These are phyloP conservation scores for Didymella arachidicola DNA, from an alignment of 2,329 filamentous ascomycete genomes.

Conservation along the genomic window DNA sequence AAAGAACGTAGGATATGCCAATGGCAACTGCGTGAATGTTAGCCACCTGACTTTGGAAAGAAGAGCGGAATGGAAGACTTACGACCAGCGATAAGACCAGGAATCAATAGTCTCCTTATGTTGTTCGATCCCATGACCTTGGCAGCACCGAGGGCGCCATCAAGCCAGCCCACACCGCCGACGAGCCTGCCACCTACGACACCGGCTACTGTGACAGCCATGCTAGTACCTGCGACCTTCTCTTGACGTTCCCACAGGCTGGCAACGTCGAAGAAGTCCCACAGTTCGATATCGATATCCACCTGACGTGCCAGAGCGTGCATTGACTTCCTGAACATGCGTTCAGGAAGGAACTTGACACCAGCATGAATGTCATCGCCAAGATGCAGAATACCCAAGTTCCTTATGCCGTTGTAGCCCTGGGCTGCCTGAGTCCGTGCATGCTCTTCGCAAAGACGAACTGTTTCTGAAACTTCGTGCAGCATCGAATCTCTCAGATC, in stretches of 20 bases:
- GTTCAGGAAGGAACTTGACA: slow-evolving; percentile 85
- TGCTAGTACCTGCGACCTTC: slow-evolving; percentile 90
- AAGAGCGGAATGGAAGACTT: slow-evolving; percentile 54
- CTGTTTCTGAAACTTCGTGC: slow-evolving; percentile 80
- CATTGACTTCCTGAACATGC: slow-evolving; percentile 89
- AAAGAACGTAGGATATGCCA: slow-evolving; percentile 80
- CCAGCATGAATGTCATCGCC: slow-evolving; percentile 82
- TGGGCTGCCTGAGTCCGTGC: slow-evolving; percentile 79
- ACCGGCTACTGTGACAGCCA: slow-evolving; percentile 90
- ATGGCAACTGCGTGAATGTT: slow-evolving; percentile 66
- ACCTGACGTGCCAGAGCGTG: slow-evolving; percentile 85
- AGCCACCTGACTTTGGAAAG: neutral
- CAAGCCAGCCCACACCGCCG: slow-evolving; percentile 86
- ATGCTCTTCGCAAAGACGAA: slow-evolving; percentile 81
- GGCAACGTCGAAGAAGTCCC: slow-evolving; percentile 91
- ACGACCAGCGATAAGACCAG: slow-evolving; percentile 81
- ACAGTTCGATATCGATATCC: slow-evolving; percentile 84
- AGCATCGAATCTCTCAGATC: slow-evolving; percentile 93
- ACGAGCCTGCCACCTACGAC: slow-evolving; percentile 83
- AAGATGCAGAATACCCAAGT: slow-evolving; percentile 85
- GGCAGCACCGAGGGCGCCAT: slow-evolving; percentile 82
- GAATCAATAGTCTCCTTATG: slow-evolving; percentile 79
- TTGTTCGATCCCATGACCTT: slow-evolving; percentile 83
- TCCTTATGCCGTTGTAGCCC: slow-evolving; percentile 87
- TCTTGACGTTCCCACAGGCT: slow-evolving; percentile 88